phyloP scores from a whole-genome alignment of 305 asterid genomes.

The Fraxinus floribunda region DNA sequence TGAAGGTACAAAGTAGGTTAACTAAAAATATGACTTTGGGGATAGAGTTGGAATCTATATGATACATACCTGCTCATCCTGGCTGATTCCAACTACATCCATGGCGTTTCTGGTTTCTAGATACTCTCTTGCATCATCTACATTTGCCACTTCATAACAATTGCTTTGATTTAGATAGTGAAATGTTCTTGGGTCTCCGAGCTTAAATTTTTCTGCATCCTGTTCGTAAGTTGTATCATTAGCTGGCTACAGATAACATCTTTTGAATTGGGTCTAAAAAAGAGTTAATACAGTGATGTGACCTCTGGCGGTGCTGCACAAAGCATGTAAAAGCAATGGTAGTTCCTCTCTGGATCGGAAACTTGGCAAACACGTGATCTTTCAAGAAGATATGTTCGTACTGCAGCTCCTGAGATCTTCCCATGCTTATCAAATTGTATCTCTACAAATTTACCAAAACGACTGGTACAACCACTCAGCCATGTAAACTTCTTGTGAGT shows the following conservation, averaged over 20 bases:
- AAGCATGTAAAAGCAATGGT: slow-evolving; percentile 94
- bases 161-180: slow-evolving; percentile 82
- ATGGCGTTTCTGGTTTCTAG: slow-evolving; percentile 88
- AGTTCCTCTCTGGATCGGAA: slow-evolving; percentile 92
- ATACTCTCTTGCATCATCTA: slow-evolving; percentile 87
- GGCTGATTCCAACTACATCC: slow-evolving; percentile 91
- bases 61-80: slow-evolving; percentile 71
- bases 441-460: slow-evolving; percentile 97
- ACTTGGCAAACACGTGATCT: slow-evolving; percentile 98
- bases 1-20: not conserved
- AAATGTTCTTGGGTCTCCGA: slow-evolving; percentile 75
- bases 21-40: slow-evolving; percentile 19
- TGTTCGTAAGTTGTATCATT: slow-evolving; percentile 32
- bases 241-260: slow-evolving; percentile 13
- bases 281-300: slow-evolving; percentile 22
- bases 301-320: slow-evolving; percentile 97
- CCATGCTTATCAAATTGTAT: slow-evolving; percentile 86
- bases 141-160: slow-evolving; percentile 79
- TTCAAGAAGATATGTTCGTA: slow-evolving; percentile 91
- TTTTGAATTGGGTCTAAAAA: not conserved
- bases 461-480: slow-evolving; percentile 69
- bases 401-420: slow-evolving; percentile 96
- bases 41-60: not conserved
- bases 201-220: slow-evolving; percentile 70
- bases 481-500: slow-evolving; percentile 46